Evolutionary conservation across 2,329 filamentous ascomycete genomes (phyloP).

Genomic region (Trichothecium sympodiale): DNA sequence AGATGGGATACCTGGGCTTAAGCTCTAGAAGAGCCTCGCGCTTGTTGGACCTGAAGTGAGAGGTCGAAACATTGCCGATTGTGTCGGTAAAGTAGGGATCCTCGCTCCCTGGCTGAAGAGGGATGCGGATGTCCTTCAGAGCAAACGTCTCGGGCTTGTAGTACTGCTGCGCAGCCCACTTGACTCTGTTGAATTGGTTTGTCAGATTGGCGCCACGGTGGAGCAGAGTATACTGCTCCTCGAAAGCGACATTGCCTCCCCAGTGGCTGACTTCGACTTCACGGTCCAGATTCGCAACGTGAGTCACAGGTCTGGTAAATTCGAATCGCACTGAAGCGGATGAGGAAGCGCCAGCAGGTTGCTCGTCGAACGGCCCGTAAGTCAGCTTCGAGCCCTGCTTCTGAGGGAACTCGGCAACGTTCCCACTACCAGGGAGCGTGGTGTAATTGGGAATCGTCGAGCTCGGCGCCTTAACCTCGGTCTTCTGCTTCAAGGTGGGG

Average conservation of each 20-base stretch:
- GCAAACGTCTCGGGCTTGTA: constrained; percentile 69
- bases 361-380: constrained; percentile 79
- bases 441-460: constrained; percentile 78
- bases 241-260: constrained; percentile 92
- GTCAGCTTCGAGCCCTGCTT: constrained; percentile 78
- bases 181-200: constrained; percentile 62
- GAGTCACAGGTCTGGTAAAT: constrained; percentile 83
- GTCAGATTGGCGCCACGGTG: constrained; percentile 76
- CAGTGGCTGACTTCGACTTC: constrained; percentile 95
- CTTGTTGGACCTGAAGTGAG: constrained; percentile 66
- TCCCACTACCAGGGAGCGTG: constrained; percentile 49
- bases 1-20: constrained; percentile 90
- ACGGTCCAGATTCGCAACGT: constrained; percentile 69
- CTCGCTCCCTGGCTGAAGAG: constrained; percentile 65
- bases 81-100: constrained; percentile 93
- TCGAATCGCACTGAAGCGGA: constrained; percentile 80
- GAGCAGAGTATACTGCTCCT: constrained; percentile 82
- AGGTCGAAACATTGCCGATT: constrained; percentile 95
- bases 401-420: constrained; percentile 56
- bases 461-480: constrained; percentile 81
- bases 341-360: constrained; percentile 65
- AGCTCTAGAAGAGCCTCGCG: constrained; percentile 78
- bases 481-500: constrained; percentile 85
- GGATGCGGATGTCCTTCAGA: constrained; percentile 71
- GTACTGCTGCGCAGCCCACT: constrained; percentile 63